These are phyloP conservation scores for Colletotrichum sp. DNA, from an alignment of 2,329 filamentous ascomycete genomes.

Conservation along the genomic window DNA sequence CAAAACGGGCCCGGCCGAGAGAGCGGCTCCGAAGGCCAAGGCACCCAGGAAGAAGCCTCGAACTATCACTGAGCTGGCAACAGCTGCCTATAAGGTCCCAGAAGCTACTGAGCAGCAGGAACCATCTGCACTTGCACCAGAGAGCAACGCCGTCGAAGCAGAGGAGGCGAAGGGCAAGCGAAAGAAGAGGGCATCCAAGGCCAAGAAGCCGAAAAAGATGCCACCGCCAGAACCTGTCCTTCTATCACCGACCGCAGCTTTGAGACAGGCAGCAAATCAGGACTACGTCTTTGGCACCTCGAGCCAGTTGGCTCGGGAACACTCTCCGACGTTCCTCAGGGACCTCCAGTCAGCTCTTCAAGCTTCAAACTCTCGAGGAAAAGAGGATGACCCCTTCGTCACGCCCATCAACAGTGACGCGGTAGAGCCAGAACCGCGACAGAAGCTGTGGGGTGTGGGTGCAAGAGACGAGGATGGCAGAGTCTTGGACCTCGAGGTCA, in stretches of 20 bases:
- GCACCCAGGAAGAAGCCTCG: conserved; percentile 71
- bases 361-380: conserved; percentile 53
- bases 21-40: conserved; percentile 52
- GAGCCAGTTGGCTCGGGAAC: conserved; percentile 78
- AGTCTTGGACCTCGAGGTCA: conserved; percentile 65
- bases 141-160: conserved; percentile 28
- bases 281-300: conserved; percentile 87
- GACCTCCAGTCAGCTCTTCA: conserved; percentile 68
- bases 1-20: conserved; percentile 26
- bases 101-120: conserved; percentile 35
- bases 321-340: conserved; percentile 70
- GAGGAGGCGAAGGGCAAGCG: conserved; percentile 36
- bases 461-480: conserved; percentile 70
- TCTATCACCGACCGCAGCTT: conserved; percentile 72
- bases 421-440: conserved; percentile 34
- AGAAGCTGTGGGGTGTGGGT: conserved; percentile 72
- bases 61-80: conserved; percentile 81
- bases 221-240: conserved; percentile 54
- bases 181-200: conserved; percentile 38
- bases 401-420: conserved; percentile 44
- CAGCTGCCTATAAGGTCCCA: conserved; percentile 65
- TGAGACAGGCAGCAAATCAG: conserved; percentile 70
- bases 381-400: conserved; percentile 43
- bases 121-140: conserved; percentile 27
- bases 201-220: conserved; percentile 40